Conservation (phyloP, 2,329 filamentous ascomycete species). For the Xenosphaeropsis pyriputrescens region DNA sequence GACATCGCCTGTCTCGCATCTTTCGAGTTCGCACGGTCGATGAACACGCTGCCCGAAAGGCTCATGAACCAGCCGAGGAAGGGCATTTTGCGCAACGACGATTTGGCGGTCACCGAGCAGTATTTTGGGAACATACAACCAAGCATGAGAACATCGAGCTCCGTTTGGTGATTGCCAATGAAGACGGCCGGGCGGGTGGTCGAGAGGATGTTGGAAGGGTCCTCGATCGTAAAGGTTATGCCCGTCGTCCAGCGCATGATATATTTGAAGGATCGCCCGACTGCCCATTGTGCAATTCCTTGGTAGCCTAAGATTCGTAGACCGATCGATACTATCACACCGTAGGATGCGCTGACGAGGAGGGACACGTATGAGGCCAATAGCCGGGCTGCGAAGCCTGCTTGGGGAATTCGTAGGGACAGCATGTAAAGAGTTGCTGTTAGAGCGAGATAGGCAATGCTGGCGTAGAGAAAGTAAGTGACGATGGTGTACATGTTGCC, state of each 20-base stretch:
- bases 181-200: conserved; percentile 73
- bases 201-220: conserved; percentile 37
- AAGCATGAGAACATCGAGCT: conserved; percentile 87
- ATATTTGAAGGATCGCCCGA: conserved; percentile 66
- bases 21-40: conserved; percentile 75
- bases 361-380: conserved; percentile 52
- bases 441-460: conserved; percentile 34
- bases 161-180: conserved; percentile 89
- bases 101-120: conserved; percentile 89
- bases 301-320: conserved; percentile 59
- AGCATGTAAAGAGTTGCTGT: conserved; percentile 45
- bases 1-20: conserved; percentile 77
- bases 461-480: conserved; percentile 25
- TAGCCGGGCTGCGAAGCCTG: conserved; percentile 54
- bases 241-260: conserved; percentile 63
- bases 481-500: conserved; percentile 15
- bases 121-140: conserved; percentile 80
- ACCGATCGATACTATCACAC: conserved; percentile 57
- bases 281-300: conserved; percentile 74
- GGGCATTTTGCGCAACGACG: conserved; percentile 61
- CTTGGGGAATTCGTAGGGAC: conserved; percentile 39
- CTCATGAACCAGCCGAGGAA: conserved; percentile 92
- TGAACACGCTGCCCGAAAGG: conserved; percentile 82
- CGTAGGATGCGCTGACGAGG: conserved; percentile 50
- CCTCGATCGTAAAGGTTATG: conserved; percentile 61